phyloP scores from a whole-genome alignment of 176 grass and related monocot species.

The Musa acuminata region DNA sequence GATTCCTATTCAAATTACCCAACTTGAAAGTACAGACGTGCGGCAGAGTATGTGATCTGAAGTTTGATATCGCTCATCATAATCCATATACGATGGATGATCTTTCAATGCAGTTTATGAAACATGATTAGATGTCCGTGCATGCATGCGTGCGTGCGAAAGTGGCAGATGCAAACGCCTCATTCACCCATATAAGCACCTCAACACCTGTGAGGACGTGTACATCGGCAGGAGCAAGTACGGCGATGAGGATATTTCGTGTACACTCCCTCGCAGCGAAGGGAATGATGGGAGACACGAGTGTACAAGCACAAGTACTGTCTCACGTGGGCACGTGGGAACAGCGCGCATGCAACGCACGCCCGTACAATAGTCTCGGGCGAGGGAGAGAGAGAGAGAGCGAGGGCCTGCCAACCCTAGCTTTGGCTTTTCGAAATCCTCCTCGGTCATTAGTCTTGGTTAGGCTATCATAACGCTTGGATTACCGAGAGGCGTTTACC shows the following conservation, averaged over 20 bases:
- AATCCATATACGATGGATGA: no score
- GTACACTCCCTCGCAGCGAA: neutral
- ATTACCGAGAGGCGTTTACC: slow-evolving; percentile 25
- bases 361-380: neutral
- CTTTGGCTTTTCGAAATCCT: neutral
- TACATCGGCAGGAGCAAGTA: no score
- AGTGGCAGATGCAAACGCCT: no score
- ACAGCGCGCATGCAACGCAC: slow-evolving; percentile 8
- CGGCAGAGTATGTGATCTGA: neutral
- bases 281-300: neutral
- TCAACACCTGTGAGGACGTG: no score
- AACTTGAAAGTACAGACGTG: no score
- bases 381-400: neutral
- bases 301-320: neutral
- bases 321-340: slow-evolving; percentile 21
- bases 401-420: neutral
- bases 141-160: neutral
- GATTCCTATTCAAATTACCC: no score
- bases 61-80: neutral
- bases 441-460: neutral
- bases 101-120: no score
- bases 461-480: slow-evolving; percentile 22
- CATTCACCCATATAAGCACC: no score
- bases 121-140: no score
- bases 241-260: no score